Evolutionary conservation across 495 filamentous ascomycete genomes (phyloP).

Genomic region (Penicillium maclennaniae): DNA sequence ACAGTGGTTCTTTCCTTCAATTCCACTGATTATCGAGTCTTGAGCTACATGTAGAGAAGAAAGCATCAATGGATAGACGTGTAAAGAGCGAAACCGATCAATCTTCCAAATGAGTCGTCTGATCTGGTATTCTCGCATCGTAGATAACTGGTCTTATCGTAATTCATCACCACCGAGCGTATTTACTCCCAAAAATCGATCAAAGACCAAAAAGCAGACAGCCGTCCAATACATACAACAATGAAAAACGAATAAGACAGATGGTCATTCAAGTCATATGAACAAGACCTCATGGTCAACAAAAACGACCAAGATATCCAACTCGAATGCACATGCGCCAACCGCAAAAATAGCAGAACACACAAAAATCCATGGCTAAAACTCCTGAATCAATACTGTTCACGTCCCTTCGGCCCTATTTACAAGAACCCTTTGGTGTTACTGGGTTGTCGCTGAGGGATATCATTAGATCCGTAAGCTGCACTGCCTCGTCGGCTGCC

Average conservation of each 20-base stretch:
- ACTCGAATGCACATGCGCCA: slow-evolving; percentile 24
- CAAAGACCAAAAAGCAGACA: slow-evolving; percentile 2
- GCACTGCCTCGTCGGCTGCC: slow-evolving; percentile 41
- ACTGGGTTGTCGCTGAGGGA: slow-evolving; percentile 44
- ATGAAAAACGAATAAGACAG: slow-evolving; percentile 1
- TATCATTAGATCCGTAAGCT: slow-evolving; percentile 34
- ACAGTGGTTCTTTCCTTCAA: too few species aligned
- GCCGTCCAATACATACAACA: slow-evolving; percentile 10
- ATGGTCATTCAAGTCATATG: slow-evolving; percentile 18
- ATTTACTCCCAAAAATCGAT: slow-evolving; percentile 13
- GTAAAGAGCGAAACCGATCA: too few species aligned
- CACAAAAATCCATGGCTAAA: slow-evolving; percentile 11
- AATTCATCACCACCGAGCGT: slow-evolving; percentile 1
- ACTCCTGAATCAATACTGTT: slow-evolving; percentile 19
- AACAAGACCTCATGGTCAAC: slow-evolving; percentile 13
- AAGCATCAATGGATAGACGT: too few species aligned
- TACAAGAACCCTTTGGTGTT: slow-evolving; percentile 50
- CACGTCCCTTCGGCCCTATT: slow-evolving; percentile 19
- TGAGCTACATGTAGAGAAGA: too few species aligned
- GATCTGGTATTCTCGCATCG: slow-evolving; percentile 7
- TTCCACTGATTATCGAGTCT: too few species aligned
- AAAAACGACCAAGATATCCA: slow-evolving; percentile 9
- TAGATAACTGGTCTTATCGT: slow-evolving; percentile 13
- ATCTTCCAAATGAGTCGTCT: not conserved
- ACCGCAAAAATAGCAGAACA: slow-evolving; percentile 8